phyloP scores from a whole-genome alignment of 768 basidiomycete genomes.

The Cystofilobasidium ferigula region DNA sequence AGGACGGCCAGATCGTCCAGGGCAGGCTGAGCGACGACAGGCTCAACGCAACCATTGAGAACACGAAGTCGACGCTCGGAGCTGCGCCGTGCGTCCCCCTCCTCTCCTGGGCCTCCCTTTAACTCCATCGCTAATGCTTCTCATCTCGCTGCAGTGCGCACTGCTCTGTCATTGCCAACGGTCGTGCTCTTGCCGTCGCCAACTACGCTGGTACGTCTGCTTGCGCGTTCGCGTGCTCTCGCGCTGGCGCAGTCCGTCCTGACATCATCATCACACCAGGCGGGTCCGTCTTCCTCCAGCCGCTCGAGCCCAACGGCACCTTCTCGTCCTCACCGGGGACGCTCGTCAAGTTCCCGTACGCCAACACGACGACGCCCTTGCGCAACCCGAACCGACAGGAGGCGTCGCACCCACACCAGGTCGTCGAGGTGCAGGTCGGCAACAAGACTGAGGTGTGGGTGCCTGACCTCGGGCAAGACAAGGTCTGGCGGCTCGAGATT shows the following conservation, averaged over 20 bases:
- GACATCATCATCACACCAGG: not conserved
- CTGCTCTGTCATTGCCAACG: not conserved
- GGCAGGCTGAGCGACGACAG: not conserved
- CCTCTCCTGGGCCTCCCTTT: not conserved
- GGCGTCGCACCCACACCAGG: conserved; percentile 19
- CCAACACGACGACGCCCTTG: conserved; percentile 5
- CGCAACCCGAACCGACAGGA: conserved; percentile 22
- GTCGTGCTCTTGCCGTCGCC: not conserved
- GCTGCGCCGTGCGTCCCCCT: conserved; percentile 6
- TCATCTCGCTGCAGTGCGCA: not conserved
- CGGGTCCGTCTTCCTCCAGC: conserved; percentile 10
- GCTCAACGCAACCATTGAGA: not conserved
- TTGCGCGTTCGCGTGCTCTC: not conserved
- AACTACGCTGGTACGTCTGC: not conserved
- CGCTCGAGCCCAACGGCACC: conserved; percentile 11
- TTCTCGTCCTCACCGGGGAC: conserved; percentile 4
- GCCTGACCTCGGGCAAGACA: conserved; percentile 22
- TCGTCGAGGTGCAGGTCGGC: conserved; percentile 17
- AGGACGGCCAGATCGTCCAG: conserved; percentile 10
- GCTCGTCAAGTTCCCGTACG: conserved; percentile 17
- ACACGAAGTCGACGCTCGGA: conserved; percentile 2
- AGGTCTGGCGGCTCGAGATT: conserved; percentile 8
- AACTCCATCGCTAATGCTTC: not conserved
- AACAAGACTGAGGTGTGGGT: conserved; percentile 15
- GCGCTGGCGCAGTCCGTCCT: not conserved